Evolutionary conservation across 495 filamentous ascomycete genomes (phyloP).

Genomic region (Chlorociboria aeruginascens): DNA sequence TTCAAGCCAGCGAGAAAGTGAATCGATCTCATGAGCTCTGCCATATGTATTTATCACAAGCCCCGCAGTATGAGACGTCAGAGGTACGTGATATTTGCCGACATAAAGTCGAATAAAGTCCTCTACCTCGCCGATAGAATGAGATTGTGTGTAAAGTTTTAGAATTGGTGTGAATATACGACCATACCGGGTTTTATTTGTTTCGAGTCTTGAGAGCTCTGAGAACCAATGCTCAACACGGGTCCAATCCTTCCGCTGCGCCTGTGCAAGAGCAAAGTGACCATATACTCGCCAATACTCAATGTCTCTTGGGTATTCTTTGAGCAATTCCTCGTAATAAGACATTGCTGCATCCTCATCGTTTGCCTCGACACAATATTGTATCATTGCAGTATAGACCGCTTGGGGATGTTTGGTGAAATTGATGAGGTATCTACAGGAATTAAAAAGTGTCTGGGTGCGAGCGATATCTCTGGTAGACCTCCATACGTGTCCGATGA

Average conservation of each 20-base stretch:
- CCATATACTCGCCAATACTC: conserved; percentile 17
- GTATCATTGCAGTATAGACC: conserved; percentile 15
- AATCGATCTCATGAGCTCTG: conserved; percentile 25
- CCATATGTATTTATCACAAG: conserved; percentile 35
- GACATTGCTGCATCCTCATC: conserved; percentile 5
- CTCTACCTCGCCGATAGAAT: conserved; percentile 29
- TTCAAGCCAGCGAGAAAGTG: conserved; percentile 20
- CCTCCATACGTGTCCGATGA: conserved; percentile 16
- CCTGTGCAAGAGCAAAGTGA: conserved; percentile 26
- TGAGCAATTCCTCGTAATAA: conserved; percentile 7
- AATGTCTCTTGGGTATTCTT: neutral
- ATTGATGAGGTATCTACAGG: conserved; percentile 1
- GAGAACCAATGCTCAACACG: conserved; percentile 26
- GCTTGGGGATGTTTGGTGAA: conserved; percentile 6
- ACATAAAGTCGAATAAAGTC: conserved; percentile 28
- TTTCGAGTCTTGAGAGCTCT: conserved; percentile 18
- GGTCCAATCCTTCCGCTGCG: conserved; percentile 33
- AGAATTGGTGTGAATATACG: conserved; percentile 30
- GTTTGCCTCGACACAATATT: conserved; percentile 18
- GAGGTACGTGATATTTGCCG: conserved; percentile 20
- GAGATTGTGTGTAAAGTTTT: conserved; percentile 28
- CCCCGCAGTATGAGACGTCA: conserved; percentile 27
- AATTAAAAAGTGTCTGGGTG: conserved; percentile 12
- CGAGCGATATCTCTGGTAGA: conserved; percentile 3
- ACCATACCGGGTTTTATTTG: conserved; percentile 12